Percentiles rank a stretch among this genome's conserved stretches.
Conservation (phyloP, 1,284 basidiomycete species). For the Boletus smithii region DNA sequence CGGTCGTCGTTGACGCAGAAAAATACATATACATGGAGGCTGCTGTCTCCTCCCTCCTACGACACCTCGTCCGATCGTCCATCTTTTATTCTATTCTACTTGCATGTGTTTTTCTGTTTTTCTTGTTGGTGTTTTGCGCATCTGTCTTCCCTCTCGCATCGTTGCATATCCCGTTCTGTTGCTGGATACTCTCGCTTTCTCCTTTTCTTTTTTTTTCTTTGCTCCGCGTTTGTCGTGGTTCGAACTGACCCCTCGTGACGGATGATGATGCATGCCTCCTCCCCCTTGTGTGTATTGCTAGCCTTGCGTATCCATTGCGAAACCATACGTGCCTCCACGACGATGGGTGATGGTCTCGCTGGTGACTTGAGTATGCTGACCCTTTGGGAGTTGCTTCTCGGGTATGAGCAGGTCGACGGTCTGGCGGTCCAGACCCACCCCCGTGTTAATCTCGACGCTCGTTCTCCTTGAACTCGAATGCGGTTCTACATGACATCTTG, state of each 20-base stretch:
- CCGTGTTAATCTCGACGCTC: too few relatives aligned
- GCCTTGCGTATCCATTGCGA: neutral
- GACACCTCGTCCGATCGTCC: neutral
- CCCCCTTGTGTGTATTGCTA: slow-evolving; percentile 3
- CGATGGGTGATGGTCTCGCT: too few relatives aligned
- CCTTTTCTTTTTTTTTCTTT: neutral
- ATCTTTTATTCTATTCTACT: slow-evolving; percentile 1
- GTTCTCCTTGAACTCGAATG: too few relatives aligned
- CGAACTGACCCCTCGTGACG: neutral
- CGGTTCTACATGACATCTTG: too few relatives aligned
- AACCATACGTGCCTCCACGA: too few relatives aligned
- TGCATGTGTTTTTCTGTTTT: neutral
- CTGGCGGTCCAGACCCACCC: too few relatives aligned
- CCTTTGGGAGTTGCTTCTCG: too few relatives aligned
- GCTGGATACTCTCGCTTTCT: neutral
- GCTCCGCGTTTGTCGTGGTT: neutral
- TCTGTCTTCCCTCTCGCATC: neutral
- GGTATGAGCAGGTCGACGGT: too few relatives aligned
- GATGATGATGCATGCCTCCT: too few relatives aligned
- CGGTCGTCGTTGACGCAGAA: too few relatives aligned
- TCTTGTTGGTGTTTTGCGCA: slow-evolving; percentile 7
- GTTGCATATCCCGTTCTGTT: slow-evolving; percentile 3
- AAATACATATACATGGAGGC: neutral
- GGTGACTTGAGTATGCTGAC: too few relatives aligned
- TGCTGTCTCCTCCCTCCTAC: neutral